Conservation (phyloP, 495 filamentous ascomycete species). For the Penicillium salamii region DNA sequence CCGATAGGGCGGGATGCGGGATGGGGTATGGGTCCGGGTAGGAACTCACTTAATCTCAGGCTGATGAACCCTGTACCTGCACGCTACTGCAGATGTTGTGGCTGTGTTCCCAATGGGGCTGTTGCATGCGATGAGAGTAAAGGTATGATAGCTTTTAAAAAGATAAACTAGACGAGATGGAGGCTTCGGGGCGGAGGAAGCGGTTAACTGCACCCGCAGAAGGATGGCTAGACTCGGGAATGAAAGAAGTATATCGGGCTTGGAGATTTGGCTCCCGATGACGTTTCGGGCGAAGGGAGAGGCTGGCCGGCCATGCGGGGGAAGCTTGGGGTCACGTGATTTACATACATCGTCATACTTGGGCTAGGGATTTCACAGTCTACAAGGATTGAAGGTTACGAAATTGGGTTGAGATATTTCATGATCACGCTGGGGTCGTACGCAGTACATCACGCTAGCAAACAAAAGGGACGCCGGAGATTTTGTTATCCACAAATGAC, state of each 20-base stretch:
- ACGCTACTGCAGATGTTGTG: slow-evolving; percentile 1
- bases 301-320: slow-evolving; percentile 4
- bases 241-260: not conserved
- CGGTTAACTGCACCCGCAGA: not conserved
- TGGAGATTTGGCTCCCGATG: slow-evolving; percentile 11
- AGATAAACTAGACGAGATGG: not conserved
- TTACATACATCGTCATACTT: not conserved
- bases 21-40: slow-evolving; percentile 1
- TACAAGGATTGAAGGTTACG: not conserved
- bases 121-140: not conserved
- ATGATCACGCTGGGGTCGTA: slow-evolving; percentile 12
- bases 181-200: not conserved
- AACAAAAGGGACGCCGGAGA: slow-evolving; percentile 9
- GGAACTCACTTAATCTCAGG: slow-evolving; percentile 11
- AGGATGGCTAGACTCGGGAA: not conserved
- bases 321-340: slow-evolving; percentile 8
- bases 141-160: not conserved
- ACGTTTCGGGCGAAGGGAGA: slow-evolving; percentile 44
- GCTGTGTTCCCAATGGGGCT: not conserved
- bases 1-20: slow-evolving; percentile 2
- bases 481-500: slow-evolving; percentile 28
- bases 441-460: slow-evolving; percentile 20
- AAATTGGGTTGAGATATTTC: not conserved
- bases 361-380: no score
- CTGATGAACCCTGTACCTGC: not conserved